A percentile compares a stretch with the other conserved stretches of the same genome.
phyloP scores from a whole-genome alignment of 176 grass and related monocot genomes.

The Pontederia paniculata region DNA sequence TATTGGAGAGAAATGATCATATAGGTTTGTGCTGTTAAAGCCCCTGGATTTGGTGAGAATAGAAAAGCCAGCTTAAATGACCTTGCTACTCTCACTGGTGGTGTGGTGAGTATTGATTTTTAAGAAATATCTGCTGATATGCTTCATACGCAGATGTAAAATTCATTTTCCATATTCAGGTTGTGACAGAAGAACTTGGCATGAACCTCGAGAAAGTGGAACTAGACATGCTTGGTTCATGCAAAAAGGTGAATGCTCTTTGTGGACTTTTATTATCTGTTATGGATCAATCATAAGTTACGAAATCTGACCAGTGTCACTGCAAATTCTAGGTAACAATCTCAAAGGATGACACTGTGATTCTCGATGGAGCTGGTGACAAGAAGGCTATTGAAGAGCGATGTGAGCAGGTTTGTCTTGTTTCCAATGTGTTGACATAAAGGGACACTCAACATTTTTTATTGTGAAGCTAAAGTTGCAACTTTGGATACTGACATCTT shows the following conservation, averaged over 20 bases:
- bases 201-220: slow-evolving; percentile 52
- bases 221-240: slow-evolving; percentile 33
- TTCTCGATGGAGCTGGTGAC: slow-evolving; percentile 52
- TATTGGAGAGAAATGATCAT: background rate
- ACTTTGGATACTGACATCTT: slow-evolving; percentile 1
- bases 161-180: background rate
- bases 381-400: slow-evolving; percentile 51
- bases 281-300: background rate
- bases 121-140: background rate
- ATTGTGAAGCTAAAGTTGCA: background rate
- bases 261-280: background rate
- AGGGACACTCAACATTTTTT: background rate
- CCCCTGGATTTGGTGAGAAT: slow-evolving; percentile 66
- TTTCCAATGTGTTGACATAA: slow-evolving; percentile 3
- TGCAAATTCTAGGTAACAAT: slow-evolving; percentile 39
- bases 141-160: background rate
- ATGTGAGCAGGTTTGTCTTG: slow-evolving; percentile 30
- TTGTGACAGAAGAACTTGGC: slow-evolving; percentile 51
- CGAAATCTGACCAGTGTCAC: background rate
- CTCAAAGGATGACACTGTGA: slow-evolving; percentile 48
- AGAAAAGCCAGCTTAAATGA: slow-evolving; percentile 62
- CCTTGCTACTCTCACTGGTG: slow-evolving; percentile 60
- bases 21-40: slow-evolving; percentile 58
- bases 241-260: background rate
- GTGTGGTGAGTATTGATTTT: slow-evolving; percentile 23